These are phyloP conservation scores for Strigomonas galati DNA, from an alignment of 208 protist genomes.

Conservation along the genomic window DNA sequence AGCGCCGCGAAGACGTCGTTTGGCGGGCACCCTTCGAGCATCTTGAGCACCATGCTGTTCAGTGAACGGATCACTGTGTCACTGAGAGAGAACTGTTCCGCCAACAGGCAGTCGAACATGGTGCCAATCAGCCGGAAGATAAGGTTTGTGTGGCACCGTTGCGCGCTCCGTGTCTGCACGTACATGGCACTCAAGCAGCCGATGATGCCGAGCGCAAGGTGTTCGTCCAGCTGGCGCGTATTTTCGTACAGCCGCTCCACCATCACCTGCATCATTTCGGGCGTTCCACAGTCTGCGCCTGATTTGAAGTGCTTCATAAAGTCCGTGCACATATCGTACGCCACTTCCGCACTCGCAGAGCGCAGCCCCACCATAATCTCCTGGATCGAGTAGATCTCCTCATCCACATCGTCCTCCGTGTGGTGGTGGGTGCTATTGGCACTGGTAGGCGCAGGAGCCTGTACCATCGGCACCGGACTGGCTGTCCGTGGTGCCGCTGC, in stretches of 20 bases:
- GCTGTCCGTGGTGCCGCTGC: conserved; percentile 4
- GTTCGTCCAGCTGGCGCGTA: conserved; percentile 47
- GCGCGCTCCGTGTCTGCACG: conserved; percentile 30
- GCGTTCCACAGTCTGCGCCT: conserved; percentile 66
- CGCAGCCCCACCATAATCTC: conserved; percentile 75
- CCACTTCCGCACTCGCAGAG: conserved; percentile 50
- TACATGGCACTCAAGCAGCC: conserved; percentile 69
- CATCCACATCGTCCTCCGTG: conserved; percentile 16
- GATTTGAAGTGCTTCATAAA: conserved; percentile 55
- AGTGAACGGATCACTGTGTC: conserved; percentile 73
- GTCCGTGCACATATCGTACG: conserved; percentile 59
- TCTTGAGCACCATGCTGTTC: conserved; percentile 74
- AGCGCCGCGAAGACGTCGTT: conserved; percentile 84
- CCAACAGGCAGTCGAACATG: conserved; percentile 86
- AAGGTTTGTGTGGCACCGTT: conserved; percentile 64
- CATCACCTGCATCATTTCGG: conserved; percentile 79
- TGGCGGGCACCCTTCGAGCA: conserved; percentile 58
- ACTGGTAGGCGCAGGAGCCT: background rate
- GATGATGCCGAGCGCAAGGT: conserved; percentile 57
- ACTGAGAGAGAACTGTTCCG: conserved; percentile 71
- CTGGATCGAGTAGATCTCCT: conserved; percentile 68
- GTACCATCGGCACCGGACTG: conserved; percentile 2
- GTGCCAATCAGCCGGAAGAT: conserved; percentile 65
- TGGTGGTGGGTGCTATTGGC: background rate
- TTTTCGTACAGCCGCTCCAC: conserved; percentile 77